phyloP scores from a whole-genome alignment of 108 stramenopile species.

The Phaeodactylum tricornutum region DNA sequence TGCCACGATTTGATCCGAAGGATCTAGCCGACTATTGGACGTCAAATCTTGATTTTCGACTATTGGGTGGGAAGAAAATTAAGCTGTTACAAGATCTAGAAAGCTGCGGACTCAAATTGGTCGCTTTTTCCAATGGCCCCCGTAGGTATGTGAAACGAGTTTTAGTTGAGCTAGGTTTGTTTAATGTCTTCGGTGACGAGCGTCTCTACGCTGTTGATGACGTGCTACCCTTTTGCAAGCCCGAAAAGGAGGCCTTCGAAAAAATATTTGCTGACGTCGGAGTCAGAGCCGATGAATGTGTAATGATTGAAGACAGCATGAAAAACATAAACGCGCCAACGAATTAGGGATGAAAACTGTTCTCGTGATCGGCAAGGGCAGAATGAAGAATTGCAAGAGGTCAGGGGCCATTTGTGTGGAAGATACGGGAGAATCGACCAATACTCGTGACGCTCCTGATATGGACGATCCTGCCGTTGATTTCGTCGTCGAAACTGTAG shows the following conservation, averaged over 20 bases:
- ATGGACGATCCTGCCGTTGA: slow-evolving; percentile 59
- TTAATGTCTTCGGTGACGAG: slow-evolving; percentile 37
- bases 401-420: not conserved
- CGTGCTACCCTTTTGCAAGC: slow-evolving; percentile 77
- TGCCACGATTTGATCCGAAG: slow-evolving; percentile 21
- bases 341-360: slow-evolving; percentile 68
- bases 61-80: slow-evolving; percentile 33
- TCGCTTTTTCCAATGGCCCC: slow-evolving; percentile 76
- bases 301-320: slow-evolving; percentile 85
- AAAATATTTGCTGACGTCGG: slow-evolving; percentile 42
- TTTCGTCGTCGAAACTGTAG: slow-evolving; percentile 37
- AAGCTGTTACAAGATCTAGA: slow-evolving; percentile 30
- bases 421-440: slow-evolving; percentile 39
- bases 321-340: slow-evolving; percentile 74
- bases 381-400: slow-evolving; percentile 7
- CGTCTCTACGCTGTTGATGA: slow-evolving; percentile 71
- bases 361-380: slow-evolving; percentile 44
- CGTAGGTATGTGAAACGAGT: slow-evolving; percentile 47
- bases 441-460: slow-evolving; percentile 40
- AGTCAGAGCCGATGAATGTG: slow-evolving; percentile 33
- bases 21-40: slow-evolving; percentile 69
- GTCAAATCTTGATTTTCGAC: slow-evolving; percentile 41
- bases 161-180: slow-evolving; percentile 43
- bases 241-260: slow-evolving; percentile 61
- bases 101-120: slow-evolving; percentile 25